Percentiles rank a stretch among this genome's conserved stretches.
Conservation (phyloP, 2,329 filamentous ascomycete genomes). For the Chalaropsis ovoidea region DNA sequence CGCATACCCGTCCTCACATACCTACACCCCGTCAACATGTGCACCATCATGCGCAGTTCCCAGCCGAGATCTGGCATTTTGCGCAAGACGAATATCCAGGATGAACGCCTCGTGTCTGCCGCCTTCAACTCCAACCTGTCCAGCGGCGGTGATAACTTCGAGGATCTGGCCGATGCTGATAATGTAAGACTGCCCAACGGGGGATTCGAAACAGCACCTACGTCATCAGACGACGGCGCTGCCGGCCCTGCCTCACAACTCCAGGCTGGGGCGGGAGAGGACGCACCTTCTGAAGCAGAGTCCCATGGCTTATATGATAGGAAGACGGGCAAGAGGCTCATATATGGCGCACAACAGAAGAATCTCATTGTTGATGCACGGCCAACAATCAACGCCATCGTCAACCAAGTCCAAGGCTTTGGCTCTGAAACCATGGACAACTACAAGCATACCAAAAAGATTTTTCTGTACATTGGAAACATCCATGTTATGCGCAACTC, state of each 20-base stretch:
- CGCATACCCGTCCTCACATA: conserved; percentile 87
- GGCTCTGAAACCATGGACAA: conserved; percentile 98
- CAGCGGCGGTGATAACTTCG: conserved; percentile 29
- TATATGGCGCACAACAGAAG: conserved; percentile 86
- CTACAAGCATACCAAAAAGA: conserved; percentile 84
- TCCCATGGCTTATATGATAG: conserved; percentile 41
- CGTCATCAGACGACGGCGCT: not conserved
- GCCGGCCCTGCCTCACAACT: not conserved
- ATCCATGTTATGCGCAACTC: conserved; percentile 97
- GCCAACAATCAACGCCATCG: conserved; percentile 85
- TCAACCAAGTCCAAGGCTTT: conserved; percentile 85
- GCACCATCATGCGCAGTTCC: conserved; percentile 88
- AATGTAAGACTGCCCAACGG: not conserved
- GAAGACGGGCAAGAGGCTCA: conserved; percentile 50
- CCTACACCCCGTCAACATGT: conserved; percentile 93
- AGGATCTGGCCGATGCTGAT: not conserved
- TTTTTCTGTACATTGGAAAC: conserved; percentile 92
- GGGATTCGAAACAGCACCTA: conserved; percentile 14
- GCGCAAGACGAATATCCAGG: conserved; percentile 83
- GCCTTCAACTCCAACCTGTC: conserved; percentile 67
- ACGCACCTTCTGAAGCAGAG: conserved; percentile 27
- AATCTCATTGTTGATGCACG: conserved; percentile 95
- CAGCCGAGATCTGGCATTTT: conserved; percentile 82
- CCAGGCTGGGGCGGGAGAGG: conserved; percentile 5
- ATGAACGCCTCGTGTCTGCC: conserved; percentile 84